Base-by-base conservation (phyloP, 2,329 filamentous ascomycete species). In the Talaromyces albobiverticillius region DNA sequence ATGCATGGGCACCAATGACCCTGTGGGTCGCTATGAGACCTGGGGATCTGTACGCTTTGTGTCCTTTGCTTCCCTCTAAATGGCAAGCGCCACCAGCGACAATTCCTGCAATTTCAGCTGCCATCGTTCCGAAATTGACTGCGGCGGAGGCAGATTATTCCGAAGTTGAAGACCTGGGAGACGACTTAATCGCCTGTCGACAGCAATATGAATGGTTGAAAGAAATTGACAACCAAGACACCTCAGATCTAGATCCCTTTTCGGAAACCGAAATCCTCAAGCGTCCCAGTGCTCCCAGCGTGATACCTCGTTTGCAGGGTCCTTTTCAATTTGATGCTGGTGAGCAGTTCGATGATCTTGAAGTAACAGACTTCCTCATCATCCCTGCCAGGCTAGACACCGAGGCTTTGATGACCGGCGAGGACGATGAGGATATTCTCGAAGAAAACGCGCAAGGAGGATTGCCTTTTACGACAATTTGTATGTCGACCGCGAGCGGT, bases 1-100 rank as follows among this genome's bases (percentile, higher is more conserved):
- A 83, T 63, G 81, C 82, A 2, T 99, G 94, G 94, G 89, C 91
- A 7, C 85, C 92, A 9, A 96, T 96, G 89, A 97, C 94, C 0
- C 79, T 99, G 10, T 99, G 93, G 90, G 77, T 97, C 49, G 91
- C 92, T n/a, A 99, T 96, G 88, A 84, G 85, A 34, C 88, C 90
- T 56, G 94, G 94, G 3, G 92, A 96, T 66, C 82, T 97, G 5
- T 99, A 99, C 66, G 92, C 93, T 1, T 77, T 99, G 8, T 96
- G 92, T 67, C 94, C 94, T 1, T 79, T 99, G 38, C 77, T 99
- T 29, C 94, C 94, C 0, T 85, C 85, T 49, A 90, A 87, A 63
- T 97, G 93, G 91, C 84, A 89, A 22, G 85, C 88, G 22, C 85
- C 87, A 13, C 81, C 86, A 1, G 87, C 88, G 0, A 78, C 94